Evolutionary conservation across 164 flowering plant genomes (phyloP).

Genomic region (grape (Vitis vinifera)): DNA sequence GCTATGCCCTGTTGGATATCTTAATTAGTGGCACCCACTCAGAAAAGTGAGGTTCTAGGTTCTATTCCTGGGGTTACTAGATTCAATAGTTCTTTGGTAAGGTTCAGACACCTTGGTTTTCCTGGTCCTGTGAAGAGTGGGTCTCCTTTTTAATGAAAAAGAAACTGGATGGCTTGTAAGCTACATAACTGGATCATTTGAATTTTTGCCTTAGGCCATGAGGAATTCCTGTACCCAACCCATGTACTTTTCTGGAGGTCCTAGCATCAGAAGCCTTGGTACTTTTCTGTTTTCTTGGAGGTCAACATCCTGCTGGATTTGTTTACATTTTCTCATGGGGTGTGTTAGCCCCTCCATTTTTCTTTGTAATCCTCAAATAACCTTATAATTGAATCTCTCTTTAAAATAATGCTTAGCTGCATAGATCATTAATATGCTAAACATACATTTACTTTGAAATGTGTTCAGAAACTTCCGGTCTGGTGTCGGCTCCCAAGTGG

Average conservation of each 20-base stretch:
- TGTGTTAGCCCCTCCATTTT: background rate
- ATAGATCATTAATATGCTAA: background rate
- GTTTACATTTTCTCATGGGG: background rate
- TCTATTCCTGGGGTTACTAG: no score
- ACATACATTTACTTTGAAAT: background rate
- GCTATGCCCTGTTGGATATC: no score
- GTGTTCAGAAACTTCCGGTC: slow-evolving; percentile 73
- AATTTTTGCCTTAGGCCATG: no score
- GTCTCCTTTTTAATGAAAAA: no score
- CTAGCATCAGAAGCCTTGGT: background rate
- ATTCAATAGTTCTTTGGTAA: no score
- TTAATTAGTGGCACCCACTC: no score
- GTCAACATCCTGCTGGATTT: background rate
- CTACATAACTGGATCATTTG: no score
- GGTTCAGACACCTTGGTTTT: no score
- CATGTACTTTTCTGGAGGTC: background rate
- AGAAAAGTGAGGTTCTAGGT: no score
- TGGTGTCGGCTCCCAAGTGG: slow-evolving; percentile 74
- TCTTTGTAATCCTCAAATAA: background rate
- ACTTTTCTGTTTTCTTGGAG: background rate
- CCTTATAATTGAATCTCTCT: background rate
- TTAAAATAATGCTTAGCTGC: background rate
- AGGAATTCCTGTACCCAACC: no score
- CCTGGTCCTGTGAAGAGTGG: no score
- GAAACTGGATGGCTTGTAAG: no score